Base-by-base conservation (phyloP, 2,329 filamentous ascomycete species). In the Fusarium phyllophilum region DNA sequence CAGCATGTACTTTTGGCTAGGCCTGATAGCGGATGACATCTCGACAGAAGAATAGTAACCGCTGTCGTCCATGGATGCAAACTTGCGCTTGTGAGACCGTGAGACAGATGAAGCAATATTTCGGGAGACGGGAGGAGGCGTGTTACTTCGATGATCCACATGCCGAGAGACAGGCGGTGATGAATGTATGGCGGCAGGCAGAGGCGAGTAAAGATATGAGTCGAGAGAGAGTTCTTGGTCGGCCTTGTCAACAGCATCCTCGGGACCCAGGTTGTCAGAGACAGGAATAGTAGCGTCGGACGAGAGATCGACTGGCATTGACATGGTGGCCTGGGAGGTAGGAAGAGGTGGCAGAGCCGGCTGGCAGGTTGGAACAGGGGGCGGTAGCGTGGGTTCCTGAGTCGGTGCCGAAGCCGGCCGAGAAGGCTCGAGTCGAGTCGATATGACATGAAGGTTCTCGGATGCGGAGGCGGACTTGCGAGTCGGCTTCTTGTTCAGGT, bases 41-140 rank as follows among this genome's bases (percentile, higher is more conserved):
- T 98, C 95, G 24, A 98, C 88, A 0, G 95, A 98, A 4, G 96
- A 98, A 81, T 97, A 97, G 83, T 98, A 99, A 45, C 96, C 96
- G 80, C 96, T 98, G 82, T 99, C 96, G 78, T 89, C 94, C 86
- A 97, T 92, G 18, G 93, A 92, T 36, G 89, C 89, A 78, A 93
- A 90, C 81, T 94, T 96, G 75, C 93, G 92, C 83, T 94, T 94
- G 75, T 92, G 91, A 44, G 91, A 89, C 58, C 90, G 90, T 57
- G 86, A 84, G 48, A 88, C 88, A n/a, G 93, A 93, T 26, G 91
- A 91, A 44, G 87, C 84, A 42, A 87, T 85, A 52, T 90, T 87
- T 64, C 89, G 88, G 44, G 88, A 88, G 56, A 89, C 87, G 31
- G 93, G 91, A 38, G 95, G 94, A 24, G 96, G 94, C 12, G 95